Conservation (phyloP, 1,284 basidiomycete species). For the Acaromyces ingoldii region DNA sequence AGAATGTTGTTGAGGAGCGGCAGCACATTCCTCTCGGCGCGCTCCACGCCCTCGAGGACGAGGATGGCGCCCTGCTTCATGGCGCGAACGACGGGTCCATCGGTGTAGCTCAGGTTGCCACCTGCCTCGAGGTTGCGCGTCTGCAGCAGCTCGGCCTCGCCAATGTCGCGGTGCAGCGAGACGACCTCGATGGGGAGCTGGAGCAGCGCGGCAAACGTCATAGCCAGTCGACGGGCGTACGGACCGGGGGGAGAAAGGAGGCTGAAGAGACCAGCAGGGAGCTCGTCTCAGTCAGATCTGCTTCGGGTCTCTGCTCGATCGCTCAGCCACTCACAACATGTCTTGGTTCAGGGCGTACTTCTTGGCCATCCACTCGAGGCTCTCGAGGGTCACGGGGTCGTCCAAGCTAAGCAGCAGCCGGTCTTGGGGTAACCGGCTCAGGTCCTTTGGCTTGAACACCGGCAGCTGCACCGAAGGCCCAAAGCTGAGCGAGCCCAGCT, state of each 20-base stretch:
- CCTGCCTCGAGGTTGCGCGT: slow-evolving; percentile 42
- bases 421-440: slow-evolving; percentile 31
- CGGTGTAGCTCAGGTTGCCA: slow-evolving; percentile 47
- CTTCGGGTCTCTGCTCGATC: neutral
- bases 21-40: slow-evolving; percentile 49
- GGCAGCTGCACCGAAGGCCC: slow-evolving; percentile 46
- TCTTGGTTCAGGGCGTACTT: slow-evolving; percentile 50
- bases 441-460: slow-evolving; percentile 34
- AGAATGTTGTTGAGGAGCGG: slow-evolving; percentile 53
- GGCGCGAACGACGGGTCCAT: slow-evolving; percentile 51
- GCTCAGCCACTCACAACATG: slow-evolving; percentile 23
- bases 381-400: slow-evolving; percentile 44
- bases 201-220: slow-evolving; percentile 51
- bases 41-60: slow-evolving; percentile 52
- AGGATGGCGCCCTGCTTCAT: slow-evolving; percentile 52
- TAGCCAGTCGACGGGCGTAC: slow-evolving; percentile 50
- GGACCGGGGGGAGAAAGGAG: slow-evolving; percentile 50
- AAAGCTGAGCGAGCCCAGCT: slow-evolving; percentile 39
- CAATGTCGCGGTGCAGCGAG: slow-evolving; percentile 51
- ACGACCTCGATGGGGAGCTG: slow-evolving; percentile 51
- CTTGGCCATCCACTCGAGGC: slow-evolving; percentile 48
- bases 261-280: neutral
- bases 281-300: neutral
- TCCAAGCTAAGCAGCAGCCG: slow-evolving; percentile 42
- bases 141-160: slow-evolving; percentile 53